Evolutionary conservation across 2,329 filamentous ascomycete species (phyloP).

Genomic region (Diaporthe longicolla): DNA sequence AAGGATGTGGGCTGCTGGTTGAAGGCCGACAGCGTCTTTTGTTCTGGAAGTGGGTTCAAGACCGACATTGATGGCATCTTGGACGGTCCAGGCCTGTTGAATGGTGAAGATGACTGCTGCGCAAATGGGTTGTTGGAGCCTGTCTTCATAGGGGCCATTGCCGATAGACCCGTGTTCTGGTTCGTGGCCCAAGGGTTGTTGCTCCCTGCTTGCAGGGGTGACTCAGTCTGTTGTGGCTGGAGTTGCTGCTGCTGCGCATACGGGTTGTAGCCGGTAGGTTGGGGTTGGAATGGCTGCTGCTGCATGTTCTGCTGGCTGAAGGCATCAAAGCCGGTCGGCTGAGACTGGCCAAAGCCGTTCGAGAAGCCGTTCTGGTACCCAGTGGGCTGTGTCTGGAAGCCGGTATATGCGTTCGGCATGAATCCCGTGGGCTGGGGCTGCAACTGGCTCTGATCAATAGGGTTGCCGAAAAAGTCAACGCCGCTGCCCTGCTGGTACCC

Average conservation of each 20-base stretch:
- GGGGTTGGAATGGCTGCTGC: constrained; percentile 60
- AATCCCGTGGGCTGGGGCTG: constrained; percentile 87
- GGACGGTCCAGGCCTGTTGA: constrained; percentile 72
- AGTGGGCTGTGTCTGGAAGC: constrained; percentile 64
- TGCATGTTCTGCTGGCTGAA: constrained; percentile 68
- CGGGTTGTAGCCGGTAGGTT: constrained; percentile 69
- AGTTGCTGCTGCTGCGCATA: constrained; percentile 60
- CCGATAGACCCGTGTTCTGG: constrained; percentile 69
- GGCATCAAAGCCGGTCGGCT: constrained; percentile 77
- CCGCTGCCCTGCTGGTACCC: constrained; percentile 97
- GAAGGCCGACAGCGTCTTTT: constrained; percentile 78
- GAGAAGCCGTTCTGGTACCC: constrained; percentile 74
- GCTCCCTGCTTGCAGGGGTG: constrained; percentile 80
- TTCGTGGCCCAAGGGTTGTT: constrained; percentile 93
- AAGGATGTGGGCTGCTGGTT: constrained; percentile 64
- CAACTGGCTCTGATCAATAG: constrained; percentile 82
- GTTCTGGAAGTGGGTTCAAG: constrained; percentile 83
- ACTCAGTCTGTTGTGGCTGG: constrained; percentile 69
- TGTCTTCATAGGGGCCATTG: constrained; percentile 85
- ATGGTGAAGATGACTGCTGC: constrained; percentile 62
- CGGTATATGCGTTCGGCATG: constrained; percentile 69
- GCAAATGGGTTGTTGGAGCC: constrained; percentile 99
- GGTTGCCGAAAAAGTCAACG: constrained; percentile 98
- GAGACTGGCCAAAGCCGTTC: constrained; percentile 78
- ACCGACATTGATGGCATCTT: constrained; percentile 74